phyloP scores from a whole-genome alignment of 352 stramenopile species.

The Phytophthora pluvialis region DNA sequence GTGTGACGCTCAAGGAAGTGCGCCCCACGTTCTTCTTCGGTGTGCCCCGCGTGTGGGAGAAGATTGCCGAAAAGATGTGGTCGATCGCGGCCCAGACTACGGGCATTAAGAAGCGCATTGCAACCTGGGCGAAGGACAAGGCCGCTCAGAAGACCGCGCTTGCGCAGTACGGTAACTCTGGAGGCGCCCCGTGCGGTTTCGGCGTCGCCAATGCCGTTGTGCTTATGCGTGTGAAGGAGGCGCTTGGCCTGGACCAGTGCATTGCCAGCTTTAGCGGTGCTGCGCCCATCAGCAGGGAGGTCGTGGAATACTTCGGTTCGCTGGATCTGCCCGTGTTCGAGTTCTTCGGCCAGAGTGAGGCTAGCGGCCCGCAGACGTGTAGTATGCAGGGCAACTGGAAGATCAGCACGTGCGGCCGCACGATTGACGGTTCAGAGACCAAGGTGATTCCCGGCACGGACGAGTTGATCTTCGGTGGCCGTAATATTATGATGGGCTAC shows the following conservation, averaged over 20 bases:
- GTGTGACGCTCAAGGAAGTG: slow-evolving; percentile 85
- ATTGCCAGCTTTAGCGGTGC: slow-evolving; percentile 78
- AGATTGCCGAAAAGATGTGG: slow-evolving; percentile 93
- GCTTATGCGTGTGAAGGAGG: slow-evolving; percentile 88
- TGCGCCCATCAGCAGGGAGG: slow-evolving; percentile 93
- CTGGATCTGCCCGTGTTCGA: slow-evolving; percentile 95
- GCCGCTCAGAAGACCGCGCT: slow-evolving; percentile 76
- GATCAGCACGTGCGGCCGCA: slow-evolving; percentile 82
- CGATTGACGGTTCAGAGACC: slow-evolving; percentile 76
- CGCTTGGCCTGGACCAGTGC: slow-evolving; percentile 92
- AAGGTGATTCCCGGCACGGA: slow-evolving; percentile 64
- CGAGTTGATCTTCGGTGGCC: slow-evolving; percentile 82
- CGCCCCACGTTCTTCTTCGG: slow-evolving; percentile 91
- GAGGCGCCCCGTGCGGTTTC: slow-evolving; percentile 89
- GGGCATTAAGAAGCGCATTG: slow-evolving; percentile 93
- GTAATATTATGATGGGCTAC: slow-evolving; percentile 92
- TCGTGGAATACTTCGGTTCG: slow-evolving; percentile 95
- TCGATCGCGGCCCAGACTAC: slow-evolving; percentile 83
- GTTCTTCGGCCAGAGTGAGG: slow-evolving; percentile 94
- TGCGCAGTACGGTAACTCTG: slow-evolving; percentile 87
- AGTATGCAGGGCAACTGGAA: slow-evolving; percentile 88
- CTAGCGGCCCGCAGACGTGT: slow-evolving; percentile 83
- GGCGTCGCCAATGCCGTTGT: slow-evolving; percentile 89
- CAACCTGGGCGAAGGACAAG: slow-evolving; percentile 91
- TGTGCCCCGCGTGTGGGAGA: slow-evolving; percentile 93